A percentile compares a stretch with the other conserved stretches of the same genome.
These are phyloP conservation scores for Scorias spongiosa DNA, from an alignment of 2,329 filamentous ascomycete genomes.

Conservation along the genomic window DNA sequence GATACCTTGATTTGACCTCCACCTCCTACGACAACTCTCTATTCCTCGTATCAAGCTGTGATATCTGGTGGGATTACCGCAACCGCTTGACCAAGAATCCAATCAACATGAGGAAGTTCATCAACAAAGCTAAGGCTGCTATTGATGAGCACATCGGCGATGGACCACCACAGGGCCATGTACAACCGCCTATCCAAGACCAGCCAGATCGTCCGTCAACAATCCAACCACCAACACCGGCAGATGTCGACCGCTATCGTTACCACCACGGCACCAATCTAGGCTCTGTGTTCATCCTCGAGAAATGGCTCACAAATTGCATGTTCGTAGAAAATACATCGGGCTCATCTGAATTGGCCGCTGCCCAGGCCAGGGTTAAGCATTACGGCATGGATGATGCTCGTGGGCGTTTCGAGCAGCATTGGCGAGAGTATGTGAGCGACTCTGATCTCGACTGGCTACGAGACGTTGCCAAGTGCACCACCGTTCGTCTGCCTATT, in stretches of 20 bases:
- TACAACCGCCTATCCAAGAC: conserved; percentile 7
- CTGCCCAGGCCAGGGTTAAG: conserved; percentile 33
- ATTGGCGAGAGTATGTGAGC: conserved; percentile 37
- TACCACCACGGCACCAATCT: conserved; percentile 46
- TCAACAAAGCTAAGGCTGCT: conserved; percentile 22
- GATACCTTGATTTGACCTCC: too few species aligned
- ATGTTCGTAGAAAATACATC: conserved; percentile 33
- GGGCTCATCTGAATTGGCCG: conserved; percentile 36
- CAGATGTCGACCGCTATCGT: conserved; percentile 37
- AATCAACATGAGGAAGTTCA: conserved; percentile 22
- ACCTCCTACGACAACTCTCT: too few species aligned
- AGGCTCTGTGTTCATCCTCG: conserved; percentile 44
- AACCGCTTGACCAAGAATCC: too few species aligned
- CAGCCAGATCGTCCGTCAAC: conserved; percentile 10
- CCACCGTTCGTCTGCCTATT: conserved; percentile 43
- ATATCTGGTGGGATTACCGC: too few species aligned
- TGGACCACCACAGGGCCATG: conserved; percentile 5
- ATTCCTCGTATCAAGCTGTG: too few species aligned
- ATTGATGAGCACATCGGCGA: conserved; percentile 13
- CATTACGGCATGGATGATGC: conserved; percentile 33
- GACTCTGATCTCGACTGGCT: conserved; percentile 40
- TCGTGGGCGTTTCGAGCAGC: conserved; percentile 35
- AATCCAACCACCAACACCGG: conserved; percentile 24
- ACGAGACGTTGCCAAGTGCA: conserved; percentile 36
- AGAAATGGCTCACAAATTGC: conserved; percentile 39